phyloP scores from a whole-genome alignment of 805 yeast species.

The Saccharomycopsis amapae region DNA sequence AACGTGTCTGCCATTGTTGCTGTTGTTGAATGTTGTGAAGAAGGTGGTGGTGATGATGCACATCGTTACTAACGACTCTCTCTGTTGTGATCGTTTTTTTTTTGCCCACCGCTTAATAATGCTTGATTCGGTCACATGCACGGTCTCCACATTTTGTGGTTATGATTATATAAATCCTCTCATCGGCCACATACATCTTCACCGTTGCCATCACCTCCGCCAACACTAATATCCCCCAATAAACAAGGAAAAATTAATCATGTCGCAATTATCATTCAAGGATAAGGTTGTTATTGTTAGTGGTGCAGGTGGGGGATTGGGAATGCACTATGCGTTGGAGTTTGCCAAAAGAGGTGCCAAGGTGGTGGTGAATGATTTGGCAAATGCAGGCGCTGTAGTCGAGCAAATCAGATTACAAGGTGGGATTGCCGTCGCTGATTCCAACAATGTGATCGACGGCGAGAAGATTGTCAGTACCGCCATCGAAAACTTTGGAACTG shows the following conservation, averaged over 20 bases:
- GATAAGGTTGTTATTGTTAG: constrained; percentile 88
- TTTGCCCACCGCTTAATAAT: neutral
- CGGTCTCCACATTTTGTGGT: too few relatives aligned
- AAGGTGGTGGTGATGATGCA: neutral
- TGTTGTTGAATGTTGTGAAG: constrained; percentile 30
- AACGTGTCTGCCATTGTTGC: constrained; percentile 28
- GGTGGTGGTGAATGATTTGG: constrained; percentile 92
- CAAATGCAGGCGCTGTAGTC: constrained; percentile 89
- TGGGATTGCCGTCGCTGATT: constrained; percentile 88
- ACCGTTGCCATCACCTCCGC: too few relatives aligned
- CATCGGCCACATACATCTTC: too few relatives aligned
- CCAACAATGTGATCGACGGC: constrained; percentile 78
- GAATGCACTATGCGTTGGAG: constrained; percentile 78
- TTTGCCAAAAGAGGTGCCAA: constrained; percentile 89
- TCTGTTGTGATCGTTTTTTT: neutral
- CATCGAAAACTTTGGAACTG: constrained; percentile 76
- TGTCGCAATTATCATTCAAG: constrained; percentile 46
- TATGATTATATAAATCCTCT: too few relatives aligned
- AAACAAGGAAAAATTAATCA: too few relatives aligned
- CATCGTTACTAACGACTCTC: too few relatives aligned
- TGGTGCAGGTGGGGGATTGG: constrained; percentile 98
- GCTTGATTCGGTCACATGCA: too few relatives aligned
- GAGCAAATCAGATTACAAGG: constrained; percentile 70
- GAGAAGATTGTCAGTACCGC: constrained; percentile 83
- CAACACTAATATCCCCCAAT: too few relatives aligned